These are phyloP conservation scores for Taiwanofungus camphoratus DNA, from an alignment of 1,284 basidiomycete genomes.

Conservation along the genomic window DNA sequence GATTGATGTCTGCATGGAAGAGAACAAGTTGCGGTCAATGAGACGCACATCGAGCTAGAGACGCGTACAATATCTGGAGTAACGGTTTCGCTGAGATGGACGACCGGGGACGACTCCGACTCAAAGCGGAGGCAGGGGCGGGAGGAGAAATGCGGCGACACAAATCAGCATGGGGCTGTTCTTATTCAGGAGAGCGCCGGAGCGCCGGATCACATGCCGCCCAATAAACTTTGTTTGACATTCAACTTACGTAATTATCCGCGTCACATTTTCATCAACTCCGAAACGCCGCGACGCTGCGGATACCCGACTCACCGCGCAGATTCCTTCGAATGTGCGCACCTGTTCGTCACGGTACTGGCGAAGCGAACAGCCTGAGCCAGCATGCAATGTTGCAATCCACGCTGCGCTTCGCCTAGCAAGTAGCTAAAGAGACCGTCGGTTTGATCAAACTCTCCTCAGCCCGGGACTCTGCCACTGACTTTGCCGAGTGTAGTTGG, in stretches of 20 bases:
- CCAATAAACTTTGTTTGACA: not conserved
- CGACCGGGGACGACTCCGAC: constrained; percentile 24
- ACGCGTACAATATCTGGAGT: constrained; percentile 7
- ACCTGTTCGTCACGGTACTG: too few relatives aligned
- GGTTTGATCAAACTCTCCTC: too few relatives aligned
- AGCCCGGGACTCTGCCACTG: too few relatives aligned
- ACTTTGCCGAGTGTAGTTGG: too few relatives aligned
- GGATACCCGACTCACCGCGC: not conserved
- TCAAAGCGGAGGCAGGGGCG: constrained; percentile 25
- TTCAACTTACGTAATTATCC: not conserved
- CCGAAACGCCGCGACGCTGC: constrained; percentile 3
- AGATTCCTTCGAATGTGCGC: too few relatives aligned
- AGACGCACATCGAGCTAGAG: constrained; percentile 6
- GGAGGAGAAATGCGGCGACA: constrained; percentile 17
- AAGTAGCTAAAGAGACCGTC: too few relatives aligned
- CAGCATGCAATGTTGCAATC: too few relatives aligned
- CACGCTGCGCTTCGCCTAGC: too few relatives aligned
- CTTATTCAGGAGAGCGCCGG: constrained; percentile 1
- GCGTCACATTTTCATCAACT: constrained; percentile 5
- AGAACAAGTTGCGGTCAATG: constrained; percentile 12
- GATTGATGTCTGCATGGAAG: constrained; percentile 8
- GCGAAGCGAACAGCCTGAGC: too few relatives aligned
- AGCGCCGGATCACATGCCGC: not conserved
- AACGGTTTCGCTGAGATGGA: constrained; percentile 24
- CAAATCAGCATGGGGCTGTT: constrained; percentile 2